A percentile compares a stretch with the other conserved stretches of the same genome.
These are phyloP conservation scores for Biancaea sappan DNA, from an alignment of 306 rosid species.

Conservation along the genomic window DNA sequence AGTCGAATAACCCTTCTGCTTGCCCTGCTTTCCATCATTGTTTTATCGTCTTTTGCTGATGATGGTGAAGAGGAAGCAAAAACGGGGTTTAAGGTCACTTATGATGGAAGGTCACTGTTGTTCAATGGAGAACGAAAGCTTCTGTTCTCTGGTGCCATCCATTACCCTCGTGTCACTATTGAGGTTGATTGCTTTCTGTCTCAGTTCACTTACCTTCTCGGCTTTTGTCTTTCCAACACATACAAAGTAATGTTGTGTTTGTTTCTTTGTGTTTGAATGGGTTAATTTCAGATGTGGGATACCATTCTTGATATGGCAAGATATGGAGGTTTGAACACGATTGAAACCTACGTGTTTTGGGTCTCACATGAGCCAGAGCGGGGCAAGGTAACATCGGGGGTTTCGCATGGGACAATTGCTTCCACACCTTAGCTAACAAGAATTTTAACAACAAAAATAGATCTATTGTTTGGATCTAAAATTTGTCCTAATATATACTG, in stretches of 20 bases:
- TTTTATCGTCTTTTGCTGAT: constrained; percentile 10
- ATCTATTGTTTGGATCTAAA: no score
- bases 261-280: no score
- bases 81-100: constrained; percentile 41
- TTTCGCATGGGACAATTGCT: no score
- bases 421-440: no score
- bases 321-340: constrained; percentile 80
- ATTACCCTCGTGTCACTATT: constrained; percentile 74
- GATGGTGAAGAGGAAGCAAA: no score
- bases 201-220: constrained; percentile 35
- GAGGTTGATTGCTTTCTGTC: constrained; percentile 36
- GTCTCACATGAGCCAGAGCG: constrained; percentile 73
- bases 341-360: constrained; percentile 96
- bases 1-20: neutral
- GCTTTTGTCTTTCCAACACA: neutral
- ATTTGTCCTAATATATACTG: no score
- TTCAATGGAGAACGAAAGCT: constrained; percentile 65
- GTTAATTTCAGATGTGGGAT: constrained; percentile 82
- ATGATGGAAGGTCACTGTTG: constrained; percentile 46
- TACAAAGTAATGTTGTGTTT: neutral
- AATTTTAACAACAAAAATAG: no score
- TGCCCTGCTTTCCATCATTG: constrained; percentile 28
- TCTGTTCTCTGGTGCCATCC: constrained; percentile 80
- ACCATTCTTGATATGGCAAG: constrained; percentile 61
- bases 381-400: constrained; percentile 78